Percentiles rank a stretch among this genome's conserved stretches.
These are phyloP conservation scores for Tagetes erecta DNA, from an alignment of 129 eudicot species.

Conservation along the genomic window DNA sequence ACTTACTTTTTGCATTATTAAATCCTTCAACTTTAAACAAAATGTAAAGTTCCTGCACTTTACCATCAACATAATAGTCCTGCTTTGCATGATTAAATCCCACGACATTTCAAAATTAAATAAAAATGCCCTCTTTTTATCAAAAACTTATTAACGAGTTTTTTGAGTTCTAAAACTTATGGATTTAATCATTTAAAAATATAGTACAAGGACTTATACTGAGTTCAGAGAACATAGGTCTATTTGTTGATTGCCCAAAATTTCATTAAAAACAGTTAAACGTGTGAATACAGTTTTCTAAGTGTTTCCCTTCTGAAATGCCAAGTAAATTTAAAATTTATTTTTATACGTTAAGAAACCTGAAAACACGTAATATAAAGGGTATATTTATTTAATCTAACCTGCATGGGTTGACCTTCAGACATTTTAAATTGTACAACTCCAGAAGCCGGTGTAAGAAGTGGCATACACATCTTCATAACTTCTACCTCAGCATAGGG, in stretches of 20 bases:
- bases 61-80: not conserved
- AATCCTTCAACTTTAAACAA: not conserved
- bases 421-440: constrained; percentile 74
- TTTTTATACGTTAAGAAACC: not conserved
- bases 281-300: not conserved
- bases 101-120: not conserved
- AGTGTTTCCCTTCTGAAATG: not conserved
- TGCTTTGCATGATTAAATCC: not conserved
- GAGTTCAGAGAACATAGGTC: not conserved
- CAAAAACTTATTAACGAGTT: not conserved
- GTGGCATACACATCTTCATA: constrained; percentile 99
- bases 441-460: constrained; percentile 96
- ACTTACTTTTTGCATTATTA: not conserved
- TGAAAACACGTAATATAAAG: not conserved
- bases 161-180: not conserved
- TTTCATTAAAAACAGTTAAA: not conserved
- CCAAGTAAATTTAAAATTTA: not conserved
- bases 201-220: not conserved
- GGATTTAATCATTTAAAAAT: not conserved
- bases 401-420: constrained; percentile 99
- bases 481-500: constrained; percentile 99
- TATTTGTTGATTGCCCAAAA: not conserved
- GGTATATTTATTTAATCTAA: constrained; percentile 15
- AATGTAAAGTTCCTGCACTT: no score
- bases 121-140: not conserved